phyloP scores from a whole-genome alignment of 345 rosid species.

The Eutrema yunnanense region DNA sequence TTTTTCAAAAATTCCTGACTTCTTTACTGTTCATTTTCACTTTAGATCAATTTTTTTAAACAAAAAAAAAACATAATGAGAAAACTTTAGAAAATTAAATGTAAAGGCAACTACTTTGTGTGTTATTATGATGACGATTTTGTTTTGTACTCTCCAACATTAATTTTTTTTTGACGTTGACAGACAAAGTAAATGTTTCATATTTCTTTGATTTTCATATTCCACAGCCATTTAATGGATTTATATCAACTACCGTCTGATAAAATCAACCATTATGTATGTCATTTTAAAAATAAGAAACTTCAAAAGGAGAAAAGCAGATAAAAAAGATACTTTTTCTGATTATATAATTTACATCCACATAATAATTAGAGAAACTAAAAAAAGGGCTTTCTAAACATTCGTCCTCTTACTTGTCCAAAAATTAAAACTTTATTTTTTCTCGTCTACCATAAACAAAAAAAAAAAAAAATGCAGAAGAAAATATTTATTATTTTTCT shows the following conservation, averaged over 20 bases:
- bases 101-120: neutral
- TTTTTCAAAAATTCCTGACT: neutral
- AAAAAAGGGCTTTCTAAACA: neutral
- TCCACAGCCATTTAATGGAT: slow-evolving; percentile 11
- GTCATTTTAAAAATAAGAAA: neutral
- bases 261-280: neutral
- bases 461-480: neutral
- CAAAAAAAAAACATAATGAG: too few species aligned
- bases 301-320: too few species aligned
- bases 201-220: slow-evolving; percentile 1
- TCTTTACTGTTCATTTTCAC: neutral
- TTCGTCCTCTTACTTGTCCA: neutral
- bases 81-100: neutral
- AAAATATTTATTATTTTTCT: neutral
- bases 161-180: slow-evolving; percentile 16
- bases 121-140: neutral
- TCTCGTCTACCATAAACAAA: neutral
- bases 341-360: neutral
- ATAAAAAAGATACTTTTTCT: neutral
- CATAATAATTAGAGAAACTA: neutral
- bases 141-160: neutral
- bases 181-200: slow-evolving; percentile 2
- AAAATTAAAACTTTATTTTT: neutral
- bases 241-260: neutral
- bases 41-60: too few species aligned